These are phyloP conservation scores for Microcera coccophila DNA, from an alignment of 2,329 filamentous ascomycete genomes.

Conservation along the genomic window DNA sequence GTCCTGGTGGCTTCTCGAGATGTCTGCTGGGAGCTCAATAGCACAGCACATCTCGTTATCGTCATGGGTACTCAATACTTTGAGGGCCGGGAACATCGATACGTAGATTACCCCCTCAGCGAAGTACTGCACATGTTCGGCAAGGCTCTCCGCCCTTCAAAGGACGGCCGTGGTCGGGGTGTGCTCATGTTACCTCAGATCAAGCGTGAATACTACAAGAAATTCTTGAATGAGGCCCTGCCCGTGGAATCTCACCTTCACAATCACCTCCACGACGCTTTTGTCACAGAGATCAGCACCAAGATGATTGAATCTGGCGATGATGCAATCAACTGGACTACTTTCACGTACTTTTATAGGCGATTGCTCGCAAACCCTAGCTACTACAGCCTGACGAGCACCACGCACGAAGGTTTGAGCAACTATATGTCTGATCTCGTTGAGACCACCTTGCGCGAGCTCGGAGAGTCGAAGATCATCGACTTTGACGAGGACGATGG, in stretches of 20 bases:
- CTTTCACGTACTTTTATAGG: constrained; percentile 97
- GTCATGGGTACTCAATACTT: constrained; percentile 99
- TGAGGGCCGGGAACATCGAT: constrained; percentile 92
- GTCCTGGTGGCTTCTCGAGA: constrained; percentile 74
- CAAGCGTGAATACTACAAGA: constrained; percentile 97
- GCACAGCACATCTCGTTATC: constrained; percentile 83
- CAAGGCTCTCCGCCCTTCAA: constrained; percentile 74
- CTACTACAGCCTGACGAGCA: constrained; percentile 87
- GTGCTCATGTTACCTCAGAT: constrained; percentile 95
- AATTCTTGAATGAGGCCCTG: constrained; percentile 93
- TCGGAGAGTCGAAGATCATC: constrained; percentile 90
- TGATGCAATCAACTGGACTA: constrained; percentile 97
- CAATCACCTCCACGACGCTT: constrained; percentile 88
- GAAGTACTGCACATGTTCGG: constrained; percentile 98
- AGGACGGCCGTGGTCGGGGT: constrained; percentile 78
- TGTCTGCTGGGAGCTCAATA: constrained; percentile 92
- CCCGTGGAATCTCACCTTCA: constrained; percentile 94
- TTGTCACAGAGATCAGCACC: constrained; percentile 94
- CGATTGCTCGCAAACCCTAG: constrained; percentile 91
- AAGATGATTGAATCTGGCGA: constrained; percentile 94
- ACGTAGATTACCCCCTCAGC: constrained; percentile 91
- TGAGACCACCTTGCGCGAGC: constrained; percentile 84
- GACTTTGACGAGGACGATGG: constrained; percentile 95
- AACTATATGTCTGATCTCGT: constrained; percentile 92
- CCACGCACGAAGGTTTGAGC: constrained; percentile 89